Base-by-base conservation (phyloP, 768 basidiomycete species). In the Psilocybe azurescens region DNA sequence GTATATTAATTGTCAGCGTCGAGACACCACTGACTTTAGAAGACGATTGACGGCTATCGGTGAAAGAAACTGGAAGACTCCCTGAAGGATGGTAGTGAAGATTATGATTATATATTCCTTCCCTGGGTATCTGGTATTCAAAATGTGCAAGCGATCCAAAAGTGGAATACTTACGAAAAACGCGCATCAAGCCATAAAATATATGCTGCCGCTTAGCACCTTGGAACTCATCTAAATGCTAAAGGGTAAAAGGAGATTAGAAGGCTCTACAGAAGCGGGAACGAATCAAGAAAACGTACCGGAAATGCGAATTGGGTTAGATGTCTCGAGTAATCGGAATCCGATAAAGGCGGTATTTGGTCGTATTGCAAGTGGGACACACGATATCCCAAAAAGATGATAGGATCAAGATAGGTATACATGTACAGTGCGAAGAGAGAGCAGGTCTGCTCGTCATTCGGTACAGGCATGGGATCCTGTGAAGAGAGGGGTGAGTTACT, bases 311-410 rank as follows among this genome's bases (percentile, higher is more conserved):
- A 33, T 18, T 18, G 16, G 8, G 52, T 53, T 10, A 77, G 59
- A 52, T 65, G 38, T 28, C 68, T 68, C 16, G 72, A 67, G 39
- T 67, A 57, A 63, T 91, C 89, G 56, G 85, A 84, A 62, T 89
- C 87, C 3, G 84, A 83, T 73, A 90, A 80, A 1, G 86, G 84
- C 7, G 88, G 88, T 48, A 89, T 73, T 52, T 85, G 68, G 52
- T 87, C 84, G 51, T 76, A 74, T 1, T 80, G 70, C 1, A 86
- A 68, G 69, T 83, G 84, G 5, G 78, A 65, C 18, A 80, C 69
- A 10, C 76, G 70, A 60, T 79, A 79, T 0, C 82, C 84, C n/a
- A 73, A 67, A 56, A 77, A 77, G 30, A 89, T 74, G 32, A 84
- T 70, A 2, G 78, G 76, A 65, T 90, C 85, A 66, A 90, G 71